Conservation (phyloP, 805 yeast genomes). For the Ogataea sp. region DNA sequence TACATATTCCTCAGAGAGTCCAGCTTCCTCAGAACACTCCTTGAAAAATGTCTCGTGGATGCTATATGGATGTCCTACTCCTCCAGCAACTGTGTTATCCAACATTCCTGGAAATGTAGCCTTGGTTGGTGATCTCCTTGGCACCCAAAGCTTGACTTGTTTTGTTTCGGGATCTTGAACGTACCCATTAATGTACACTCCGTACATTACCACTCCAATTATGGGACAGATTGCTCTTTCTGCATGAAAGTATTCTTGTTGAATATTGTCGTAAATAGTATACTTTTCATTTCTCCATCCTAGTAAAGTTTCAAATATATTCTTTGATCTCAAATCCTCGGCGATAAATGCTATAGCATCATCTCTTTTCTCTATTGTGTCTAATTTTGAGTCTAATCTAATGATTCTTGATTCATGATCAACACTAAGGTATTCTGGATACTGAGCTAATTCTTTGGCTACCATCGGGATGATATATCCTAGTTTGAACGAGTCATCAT, state of each 20-base stretch:
- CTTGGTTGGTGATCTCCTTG: constrained; percentile 68
- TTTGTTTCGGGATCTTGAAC: constrained; percentile 32
- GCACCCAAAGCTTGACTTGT: constrained; percentile 66
- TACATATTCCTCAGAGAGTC: constrained; percentile 49
- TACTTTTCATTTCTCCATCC: constrained; percentile 90
- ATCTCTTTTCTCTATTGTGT: constrained; percentile 34
- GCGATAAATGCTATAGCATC: constrained; percentile 36
- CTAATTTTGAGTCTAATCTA: constrained; percentile 18
- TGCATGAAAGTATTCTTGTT: constrained; percentile 51
- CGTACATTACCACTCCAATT: constrained; percentile 84
- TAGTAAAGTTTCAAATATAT: constrained; percentile 30
- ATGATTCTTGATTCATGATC: constrained; percentile 21
- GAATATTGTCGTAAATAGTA: constrained; percentile 51
- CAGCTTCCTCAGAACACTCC: constrained; percentile 90
- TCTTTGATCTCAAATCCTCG: constrained; percentile 26
- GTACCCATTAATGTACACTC: constrained; percentile 83
- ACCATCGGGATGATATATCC: constrained; percentile 33
- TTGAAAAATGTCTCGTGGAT: constrained; percentile 70
- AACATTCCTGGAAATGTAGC: constrained; percentile 86
- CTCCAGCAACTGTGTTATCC: constrained; percentile 95
- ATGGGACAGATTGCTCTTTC: constrained; percentile 80
- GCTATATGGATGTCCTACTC: constrained; percentile 76
- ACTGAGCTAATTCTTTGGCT: constrained; percentile 17
- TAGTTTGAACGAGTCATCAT: constrained; percentile 24
- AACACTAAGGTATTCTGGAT: constrained; percentile 8